Base-by-base conservation (phyloP, 805 yeast genomes). In the Starmerella stigmatis region DNA sequence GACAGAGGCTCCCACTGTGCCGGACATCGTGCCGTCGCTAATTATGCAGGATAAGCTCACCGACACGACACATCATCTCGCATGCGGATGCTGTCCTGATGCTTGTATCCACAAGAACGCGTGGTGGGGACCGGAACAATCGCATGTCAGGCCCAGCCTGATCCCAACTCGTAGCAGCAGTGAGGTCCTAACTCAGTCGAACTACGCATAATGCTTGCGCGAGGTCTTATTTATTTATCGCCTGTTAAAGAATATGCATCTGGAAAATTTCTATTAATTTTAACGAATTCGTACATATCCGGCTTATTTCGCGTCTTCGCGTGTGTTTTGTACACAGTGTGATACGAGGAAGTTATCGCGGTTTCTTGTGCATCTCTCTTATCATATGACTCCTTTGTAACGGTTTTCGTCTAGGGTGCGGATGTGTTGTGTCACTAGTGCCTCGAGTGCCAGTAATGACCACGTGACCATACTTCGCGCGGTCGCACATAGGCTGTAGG, bases 1-100 rank as follows among this genome's bases (percentile, higher is more conserved):
- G 37, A 45, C 37, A 15, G 25, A 36, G 16, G 48, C 57, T 11
- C 54, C 56, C 22, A 40, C 46, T 25, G 67, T 74, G 9, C 79
- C 79, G 16, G 58, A 60, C 29, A 73, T 73, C 57, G 79, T 73
- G 47, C 80, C 80, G 3, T 72, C 79, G 43, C 62, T 75, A 44
- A 73, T 75, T 43, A 74, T 75, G 61, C 77, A 73, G 58, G 80
- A 75, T 59, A 62, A 64, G 44, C 71, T 70, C 53, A 73, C 77
- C 12, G 79, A 75, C 58, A 63, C 70, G 21, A 63, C 69, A 3
- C 70, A 67, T 46, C 69, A 68, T 29, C 57, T 63, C 46, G 35
- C 53, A n/a, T 67, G 71, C 50, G 71, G 71, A 27, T 66, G 70
- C 61, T 55, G 65, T 48, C 65, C 64, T 28, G 66, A 64, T 38